A percentile compares a stretch with the other conserved stretches of the same genome.
phyloP scores from a whole-genome alignment of 352 stramenopile species.

The Globisporangium polare region DNA sequence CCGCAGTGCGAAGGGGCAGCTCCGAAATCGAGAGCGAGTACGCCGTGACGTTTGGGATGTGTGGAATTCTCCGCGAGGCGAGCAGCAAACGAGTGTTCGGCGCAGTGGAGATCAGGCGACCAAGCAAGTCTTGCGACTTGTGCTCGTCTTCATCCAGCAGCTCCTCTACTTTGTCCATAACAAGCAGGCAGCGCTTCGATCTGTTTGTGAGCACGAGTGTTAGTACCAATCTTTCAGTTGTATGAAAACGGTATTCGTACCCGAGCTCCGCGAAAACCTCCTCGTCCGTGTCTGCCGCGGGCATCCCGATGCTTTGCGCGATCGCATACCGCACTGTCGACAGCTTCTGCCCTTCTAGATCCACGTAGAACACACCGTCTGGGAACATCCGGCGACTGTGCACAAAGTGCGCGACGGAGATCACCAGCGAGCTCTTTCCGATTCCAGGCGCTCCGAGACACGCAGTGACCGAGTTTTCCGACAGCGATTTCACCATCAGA shows the following conservation, averaged over 20 bases:
- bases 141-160: slow-evolving; percentile 72
- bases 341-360: slow-evolving; percentile 77
- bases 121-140: slow-evolving; percentile 64
- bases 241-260: slow-evolving; percentile 12
- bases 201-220: slow-evolving; percentile 20
- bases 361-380: slow-evolving; percentile 81
- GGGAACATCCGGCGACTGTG: slow-evolving; percentile 75
- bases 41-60: slow-evolving; percentile 74
- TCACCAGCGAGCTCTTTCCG: slow-evolving; percentile 78
- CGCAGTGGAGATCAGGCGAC: slow-evolving; percentile 65
- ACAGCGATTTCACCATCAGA: slow-evolving; percentile 69
- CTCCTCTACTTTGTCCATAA: slow-evolving; percentile 81
- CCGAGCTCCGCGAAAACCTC: slow-evolving; percentile 75
- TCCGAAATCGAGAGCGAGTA: slow-evolving; percentile 77
- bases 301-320: slow-evolving; percentile 72
- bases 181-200: slow-evolving; percentile 61
- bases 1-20: slow-evolving; percentile 62
- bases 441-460: slow-evolving; percentile 75
- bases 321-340: slow-evolving; percentile 81
- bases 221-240: neutral
- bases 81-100: slow-evolving; percentile 66
- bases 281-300: slow-evolving; percentile 67
- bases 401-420: slow-evolving; percentile 77
- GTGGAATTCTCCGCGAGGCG: slow-evolving; percentile 61
- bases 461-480: slow-evolving; percentile 66